A percentile compares a stretch with the other conserved stretches of the same genome.
Conservation (phyloP, 179 eudicot species). For the Amaranthus tricolor region DNA sequence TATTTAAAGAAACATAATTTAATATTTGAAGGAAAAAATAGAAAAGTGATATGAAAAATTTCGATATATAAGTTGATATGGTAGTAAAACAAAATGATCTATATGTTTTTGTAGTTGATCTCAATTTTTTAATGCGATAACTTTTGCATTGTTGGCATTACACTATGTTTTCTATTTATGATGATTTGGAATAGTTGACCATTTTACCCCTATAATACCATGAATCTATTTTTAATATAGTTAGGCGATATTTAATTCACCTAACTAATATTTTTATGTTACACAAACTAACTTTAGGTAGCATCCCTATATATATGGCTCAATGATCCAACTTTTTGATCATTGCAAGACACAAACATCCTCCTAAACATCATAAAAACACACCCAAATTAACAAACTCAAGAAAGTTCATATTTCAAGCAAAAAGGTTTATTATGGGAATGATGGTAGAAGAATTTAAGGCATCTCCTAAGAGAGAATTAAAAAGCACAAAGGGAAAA, state of each 20-base stretch:
- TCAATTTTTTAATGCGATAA: too few relatives aligned
- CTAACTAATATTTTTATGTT: constrained; percentile 1
- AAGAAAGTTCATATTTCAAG: not conserved
- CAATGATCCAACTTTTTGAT: not conserved
- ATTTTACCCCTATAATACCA: constrained; percentile 7
- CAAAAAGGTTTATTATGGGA: constrained; percentile 8
- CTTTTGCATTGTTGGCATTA: too few relatives aligned
- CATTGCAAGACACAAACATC: not conserved
- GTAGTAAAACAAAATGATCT: too few relatives aligned
- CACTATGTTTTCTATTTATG: not conserved
- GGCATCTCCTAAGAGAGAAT: constrained; percentile 16
- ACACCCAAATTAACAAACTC: not conserved
- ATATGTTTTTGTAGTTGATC: too few relatives aligned
- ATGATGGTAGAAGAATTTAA: constrained; percentile 22
- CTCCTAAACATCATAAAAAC: not conserved
- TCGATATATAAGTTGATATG: too few relatives aligned
- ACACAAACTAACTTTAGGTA: constrained; percentile 15
- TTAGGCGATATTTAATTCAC: constrained; percentile 12
- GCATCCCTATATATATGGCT: constrained; percentile 11
- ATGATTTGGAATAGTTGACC: not conserved
- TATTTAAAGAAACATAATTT: too few relatives aligned
- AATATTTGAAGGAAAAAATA: too few relatives aligned
- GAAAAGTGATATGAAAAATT: too few relatives aligned
- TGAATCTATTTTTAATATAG: not conserved
- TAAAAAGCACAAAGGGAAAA: constrained; percentile 8